These are phyloP conservation scores for Beta vulgaris DNA, from an alignment of 148 eudicot genomes.

Conservation along the genomic window DNA sequence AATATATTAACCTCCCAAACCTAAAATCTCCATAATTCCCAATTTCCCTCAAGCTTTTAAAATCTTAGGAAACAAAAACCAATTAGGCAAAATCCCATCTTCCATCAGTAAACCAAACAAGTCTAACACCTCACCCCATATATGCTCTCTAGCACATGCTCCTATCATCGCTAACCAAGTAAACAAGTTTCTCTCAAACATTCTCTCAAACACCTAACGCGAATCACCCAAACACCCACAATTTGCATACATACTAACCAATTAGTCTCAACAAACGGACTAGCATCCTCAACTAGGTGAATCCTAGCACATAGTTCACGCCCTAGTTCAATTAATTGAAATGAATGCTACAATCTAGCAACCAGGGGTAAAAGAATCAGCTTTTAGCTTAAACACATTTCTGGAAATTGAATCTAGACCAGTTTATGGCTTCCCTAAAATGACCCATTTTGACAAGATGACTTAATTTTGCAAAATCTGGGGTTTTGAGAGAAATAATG, in stretches of 20 bases:
- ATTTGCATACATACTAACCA: no score
- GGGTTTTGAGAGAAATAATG: slow-evolving; percentile 25
- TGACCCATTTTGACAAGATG: slow-evolving; percentile 48
- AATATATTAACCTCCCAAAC: slow-evolving; percentile 63
- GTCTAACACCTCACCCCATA: slow-evolving; percentile 55
- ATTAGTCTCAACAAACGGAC: no score
- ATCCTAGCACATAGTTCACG: no score
- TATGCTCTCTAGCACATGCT: no score
- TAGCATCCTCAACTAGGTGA: no score
- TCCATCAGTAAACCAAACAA: slow-evolving; percentile 52
- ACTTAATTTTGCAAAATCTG: slow-evolving; percentile 40
- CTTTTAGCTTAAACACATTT: no score
- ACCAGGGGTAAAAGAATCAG: slow-evolving; percentile 33
- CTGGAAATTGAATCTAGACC: slow-evolving; percentile 47
- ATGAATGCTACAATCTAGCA: slow-evolving; percentile 52
- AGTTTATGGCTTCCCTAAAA: slow-evolving; percentile 50
- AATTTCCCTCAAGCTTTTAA: slow-evolving; percentile 74
- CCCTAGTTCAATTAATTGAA: no score
- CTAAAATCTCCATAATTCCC: slow-evolving; percentile 58
- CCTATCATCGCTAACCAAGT: no score
- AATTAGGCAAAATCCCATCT: slow-evolving; percentile 49
- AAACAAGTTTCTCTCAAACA: no score
- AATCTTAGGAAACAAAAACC: slow-evolving; percentile 60
- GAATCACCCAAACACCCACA: no score
- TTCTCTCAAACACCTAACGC: no score